These are phyloP conservation scores for Anethum foeniculum DNA, from an alignment of 140 eudicot species.

Conservation along the genomic window DNA sequence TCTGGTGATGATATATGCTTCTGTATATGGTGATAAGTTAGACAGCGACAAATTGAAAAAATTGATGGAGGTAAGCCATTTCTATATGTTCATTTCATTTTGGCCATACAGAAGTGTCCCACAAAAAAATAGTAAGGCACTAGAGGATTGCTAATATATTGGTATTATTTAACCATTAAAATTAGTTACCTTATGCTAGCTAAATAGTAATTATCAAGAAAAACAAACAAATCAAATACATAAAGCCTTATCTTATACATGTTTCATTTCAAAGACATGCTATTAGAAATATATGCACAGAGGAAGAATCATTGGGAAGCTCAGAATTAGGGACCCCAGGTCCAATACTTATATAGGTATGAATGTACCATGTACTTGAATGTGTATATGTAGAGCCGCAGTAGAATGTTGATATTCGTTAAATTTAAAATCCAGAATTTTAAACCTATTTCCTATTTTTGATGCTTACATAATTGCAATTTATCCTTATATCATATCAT, in stretches of 20 bases:
- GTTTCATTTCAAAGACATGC: not conserved
- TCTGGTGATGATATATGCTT: constrained; percentile 83
- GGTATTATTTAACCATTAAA: not conserved
- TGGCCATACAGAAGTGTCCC: not conserved
- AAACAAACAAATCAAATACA: not conserved
- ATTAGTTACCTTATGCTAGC: not conserved
- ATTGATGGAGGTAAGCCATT: constrained; percentile 54
- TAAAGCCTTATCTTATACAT: not conserved
- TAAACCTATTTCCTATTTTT: not conserved
- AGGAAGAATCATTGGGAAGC: not conserved
- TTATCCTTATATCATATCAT: not conserved
- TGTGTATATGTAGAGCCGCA: not conserved
- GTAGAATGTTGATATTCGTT: not conserved
- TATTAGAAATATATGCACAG: not conserved
- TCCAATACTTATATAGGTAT: not conserved
- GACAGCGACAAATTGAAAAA: constrained; percentile 65
- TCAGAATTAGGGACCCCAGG: not conserved
- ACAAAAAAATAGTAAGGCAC: not conserved
- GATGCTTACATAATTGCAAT: not conserved
- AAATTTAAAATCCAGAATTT: not conserved
- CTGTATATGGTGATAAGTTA: constrained; percentile 72
- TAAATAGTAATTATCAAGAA: not conserved
- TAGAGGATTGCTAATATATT: not conserved
- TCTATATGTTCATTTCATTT: not conserved
- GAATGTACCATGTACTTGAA: not conserved